Evolutionary conservation across 495 filamentous ascomycete species (phyloP), one percentile per base, ranked within the genome.

Genomic region (Bombardia bombarda): DNA sequence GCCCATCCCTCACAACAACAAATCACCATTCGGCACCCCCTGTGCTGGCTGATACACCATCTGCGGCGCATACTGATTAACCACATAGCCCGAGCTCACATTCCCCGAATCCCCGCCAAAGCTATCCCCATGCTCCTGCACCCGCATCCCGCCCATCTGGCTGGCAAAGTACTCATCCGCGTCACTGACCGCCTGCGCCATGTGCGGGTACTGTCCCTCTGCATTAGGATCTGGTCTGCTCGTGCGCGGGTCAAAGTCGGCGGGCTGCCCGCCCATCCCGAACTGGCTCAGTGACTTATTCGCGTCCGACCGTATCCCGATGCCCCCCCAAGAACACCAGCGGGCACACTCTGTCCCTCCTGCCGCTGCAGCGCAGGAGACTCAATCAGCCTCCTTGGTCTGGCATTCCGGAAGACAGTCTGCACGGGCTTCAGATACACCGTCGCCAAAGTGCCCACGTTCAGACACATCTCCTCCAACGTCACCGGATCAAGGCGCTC

Each of bases 381-480:
- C 30, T 90, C 86, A 30, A 76, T 66, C 2, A 97, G 73, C 17
- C 80, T 77, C 19, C 87, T 73, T 3, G 86, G 82, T 13, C 92
- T 79, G 14, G 92, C 92, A 28, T 82, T 80, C 38, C 92, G 80
- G 74, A 99, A 97, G n/a, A 99, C 90, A 40, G 93, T 89, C 53
- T 96, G 86, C 4, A 97, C 92, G 5, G 92, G 93, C 61, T 97
- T 97, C 21, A 97, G 79, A 58, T 99, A 99, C 42, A 99, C 89
- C 4, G 92, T 97, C 6, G 92, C 90, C 3, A 97, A 74, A 0
- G 92, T 99, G 49, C 93, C 93, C 47, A 99, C 87, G 60, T 89
- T 90, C 34, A 97, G 77, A 58, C 93, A 97, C 72, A 98, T 87
- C 62, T 98, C 93, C 68, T 97, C 92, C 17, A 98, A 77, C 0